These are phyloP conservation scores for Adansonia digitata DNA, from an alignment of 345 rosid species.

Conservation along the genomic window DNA sequence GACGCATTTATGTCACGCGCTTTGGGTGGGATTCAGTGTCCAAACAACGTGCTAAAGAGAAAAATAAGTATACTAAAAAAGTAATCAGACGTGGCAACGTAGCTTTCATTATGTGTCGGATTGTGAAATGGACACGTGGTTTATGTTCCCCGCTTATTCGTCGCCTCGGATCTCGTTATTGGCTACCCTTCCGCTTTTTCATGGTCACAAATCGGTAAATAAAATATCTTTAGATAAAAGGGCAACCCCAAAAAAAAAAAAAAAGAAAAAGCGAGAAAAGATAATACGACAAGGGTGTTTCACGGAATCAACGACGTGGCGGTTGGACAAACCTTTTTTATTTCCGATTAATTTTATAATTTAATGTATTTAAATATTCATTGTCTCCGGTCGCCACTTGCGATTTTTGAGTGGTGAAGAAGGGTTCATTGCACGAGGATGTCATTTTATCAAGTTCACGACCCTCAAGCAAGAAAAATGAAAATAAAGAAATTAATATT, in stretches of 20 bases:
- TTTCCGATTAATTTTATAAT: neutral
- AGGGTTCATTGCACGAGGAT: neutral
- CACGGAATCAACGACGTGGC: constrained; percentile 21
- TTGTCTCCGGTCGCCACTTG: neutral
- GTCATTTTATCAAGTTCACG: constrained; percentile 15
- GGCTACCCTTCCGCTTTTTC: constrained; percentile 13
- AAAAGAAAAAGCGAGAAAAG: neutral
- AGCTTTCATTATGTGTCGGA: constrained; percentile 22
- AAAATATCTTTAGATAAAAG: constrained; percentile 4
- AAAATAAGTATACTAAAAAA: neutral
- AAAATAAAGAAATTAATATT: constrained; percentile 7
- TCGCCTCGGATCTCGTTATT: constrained; percentile 44
- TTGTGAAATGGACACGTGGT: constrained; percentile 11
- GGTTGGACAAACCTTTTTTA: neutral
- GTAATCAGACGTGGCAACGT: constrained; percentile 32
- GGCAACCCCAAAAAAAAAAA: neutral
- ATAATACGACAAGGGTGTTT: constrained; percentile 8
- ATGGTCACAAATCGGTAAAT: constrained; percentile 13
- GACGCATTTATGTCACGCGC: constrained; percentile 20
- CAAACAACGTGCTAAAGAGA: neutral
- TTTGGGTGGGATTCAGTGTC: neutral
- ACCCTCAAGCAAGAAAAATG: neutral
- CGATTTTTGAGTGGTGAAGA: constrained; percentile 14
- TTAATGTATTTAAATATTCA: no score
- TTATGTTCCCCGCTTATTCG: neutral